Percentiles rank a stretch among this genome's conserved stretches.
Conservation (phyloP, 352 stramenopile species). For the Globisporangium orthogonon region DNA sequence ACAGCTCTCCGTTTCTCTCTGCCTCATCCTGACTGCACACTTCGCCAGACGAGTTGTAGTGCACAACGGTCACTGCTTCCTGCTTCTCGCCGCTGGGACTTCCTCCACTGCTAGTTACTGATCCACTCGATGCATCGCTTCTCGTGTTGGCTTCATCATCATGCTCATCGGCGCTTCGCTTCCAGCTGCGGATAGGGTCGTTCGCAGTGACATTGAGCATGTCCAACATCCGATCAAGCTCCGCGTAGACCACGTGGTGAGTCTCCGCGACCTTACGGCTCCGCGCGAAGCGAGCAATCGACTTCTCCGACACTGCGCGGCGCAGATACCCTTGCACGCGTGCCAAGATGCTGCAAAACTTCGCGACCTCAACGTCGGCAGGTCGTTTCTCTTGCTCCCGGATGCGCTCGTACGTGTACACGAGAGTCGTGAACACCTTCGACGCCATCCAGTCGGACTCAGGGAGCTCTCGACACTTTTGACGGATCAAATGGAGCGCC, state of each 20-base stretch:
- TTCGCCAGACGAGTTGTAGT: neutral
- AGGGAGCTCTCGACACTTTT: neutral
- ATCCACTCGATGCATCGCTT: neutral
- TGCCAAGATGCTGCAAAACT: neutral
- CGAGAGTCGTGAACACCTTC: constrained; percentile 1
- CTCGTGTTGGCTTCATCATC: neutral
- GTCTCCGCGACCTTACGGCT: constrained; percentile 3
- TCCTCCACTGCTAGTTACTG: neutral
- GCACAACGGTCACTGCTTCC: neutral
- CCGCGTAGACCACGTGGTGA: constrained; percentile 3
- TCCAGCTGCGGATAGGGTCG: constrained; percentile 5
- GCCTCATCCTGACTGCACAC: neutral
- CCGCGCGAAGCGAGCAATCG: neutral
- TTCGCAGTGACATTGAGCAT: neutral
- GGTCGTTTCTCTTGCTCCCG: neutral
- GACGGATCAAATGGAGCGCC: no score
- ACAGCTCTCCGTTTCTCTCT: neutral
- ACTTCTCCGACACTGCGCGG: neutral
- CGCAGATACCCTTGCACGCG: constrained; percentile 4
- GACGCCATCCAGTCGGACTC: neutral
- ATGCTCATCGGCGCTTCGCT: neutral
- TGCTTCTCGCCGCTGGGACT: neutral
- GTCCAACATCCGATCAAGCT: constrained; percentile 9
- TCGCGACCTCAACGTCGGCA: neutral
- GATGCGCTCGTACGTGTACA: neutral